These are phyloP conservation scores for Akanthomyces uredinophilus DNA, from an alignment of 2,329 filamentous ascomycete species.

Conservation along the genomic window DNA sequence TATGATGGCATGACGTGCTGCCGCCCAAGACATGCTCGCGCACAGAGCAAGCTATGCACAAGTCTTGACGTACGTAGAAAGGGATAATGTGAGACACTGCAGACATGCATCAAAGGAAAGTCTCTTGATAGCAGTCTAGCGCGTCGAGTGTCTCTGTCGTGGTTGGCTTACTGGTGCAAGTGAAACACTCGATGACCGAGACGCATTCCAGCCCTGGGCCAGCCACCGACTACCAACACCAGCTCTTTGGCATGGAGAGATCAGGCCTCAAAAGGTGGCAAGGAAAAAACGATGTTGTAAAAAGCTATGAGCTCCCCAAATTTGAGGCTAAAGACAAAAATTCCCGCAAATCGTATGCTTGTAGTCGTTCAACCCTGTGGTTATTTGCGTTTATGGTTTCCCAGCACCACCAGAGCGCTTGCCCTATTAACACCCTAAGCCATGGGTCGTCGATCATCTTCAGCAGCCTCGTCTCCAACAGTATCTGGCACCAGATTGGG, in stretches of 20 bases:
- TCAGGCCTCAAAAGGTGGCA: not conserved
- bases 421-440: not conserved
- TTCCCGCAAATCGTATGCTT: not conserved
- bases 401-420: not conserved
- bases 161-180: not conserved
- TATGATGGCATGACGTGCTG: not conserved
- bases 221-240: not conserved
- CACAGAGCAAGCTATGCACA: not conserved
- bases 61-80: conserved; percentile 1
- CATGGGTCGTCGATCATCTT: conserved; percentile 1
- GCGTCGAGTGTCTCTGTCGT: not conserved
- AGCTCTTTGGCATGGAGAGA: not conserved
- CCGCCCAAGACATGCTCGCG: not conserved
- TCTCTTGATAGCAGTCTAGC: not conserved
- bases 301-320: not conserved
- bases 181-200: not conserved
- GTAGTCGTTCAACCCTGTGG: not conserved
- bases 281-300: not conserved
- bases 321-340: not conserved
- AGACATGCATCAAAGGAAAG: not conserved
- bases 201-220: not conserved
- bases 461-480: not conserved
- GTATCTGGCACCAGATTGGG: not conserved
- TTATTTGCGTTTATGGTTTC: not conserved
- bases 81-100: not conserved